Conservation (phyloP, 2,329 filamentous ascomycete species). For the Microsporum canis region DNA sequence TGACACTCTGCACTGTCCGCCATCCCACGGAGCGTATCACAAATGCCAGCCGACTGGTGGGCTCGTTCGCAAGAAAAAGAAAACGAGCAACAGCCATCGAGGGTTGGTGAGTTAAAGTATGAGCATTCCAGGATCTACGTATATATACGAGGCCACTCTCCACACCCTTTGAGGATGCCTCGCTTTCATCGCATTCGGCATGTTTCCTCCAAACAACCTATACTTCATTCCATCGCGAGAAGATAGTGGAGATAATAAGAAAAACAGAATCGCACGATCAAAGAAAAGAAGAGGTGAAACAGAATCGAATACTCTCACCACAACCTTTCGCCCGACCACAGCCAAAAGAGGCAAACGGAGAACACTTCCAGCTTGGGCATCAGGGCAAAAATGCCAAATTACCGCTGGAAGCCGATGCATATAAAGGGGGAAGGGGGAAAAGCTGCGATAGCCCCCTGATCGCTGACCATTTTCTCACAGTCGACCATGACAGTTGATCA, state of each 20-base stretch:
- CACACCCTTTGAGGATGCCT: background rate
- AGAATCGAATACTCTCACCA: background rate
- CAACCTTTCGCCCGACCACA: background rate
- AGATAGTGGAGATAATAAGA: background rate
- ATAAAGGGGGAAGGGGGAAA: background rate
- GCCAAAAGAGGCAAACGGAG: background rate
- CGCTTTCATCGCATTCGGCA: background rate
- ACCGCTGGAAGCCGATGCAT: constrained; percentile 2
- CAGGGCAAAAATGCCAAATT: constrained; percentile 1
- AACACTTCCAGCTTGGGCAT: background rate
- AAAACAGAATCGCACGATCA: background rate
- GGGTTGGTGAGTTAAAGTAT: background rate
- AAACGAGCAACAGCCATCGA: background rate
- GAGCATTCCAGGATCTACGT: background rate
- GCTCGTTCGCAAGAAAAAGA: background rate
- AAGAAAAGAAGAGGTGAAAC: background rate
- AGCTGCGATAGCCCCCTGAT: background rate
- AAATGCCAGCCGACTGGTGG: background rate
- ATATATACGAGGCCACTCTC: background rate
- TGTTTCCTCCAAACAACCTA: background rate
- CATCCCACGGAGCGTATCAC: background rate
- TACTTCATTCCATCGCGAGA: background rate
- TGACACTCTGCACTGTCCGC: background rate
- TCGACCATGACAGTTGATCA: background rate
- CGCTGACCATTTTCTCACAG: background rate